Evolutionary conservation across 2,329 filamentous ascomycete genomes (phyloP), one percentile per base, ranked within the genome.

Genomic region (Cercospora janseana): DNA sequence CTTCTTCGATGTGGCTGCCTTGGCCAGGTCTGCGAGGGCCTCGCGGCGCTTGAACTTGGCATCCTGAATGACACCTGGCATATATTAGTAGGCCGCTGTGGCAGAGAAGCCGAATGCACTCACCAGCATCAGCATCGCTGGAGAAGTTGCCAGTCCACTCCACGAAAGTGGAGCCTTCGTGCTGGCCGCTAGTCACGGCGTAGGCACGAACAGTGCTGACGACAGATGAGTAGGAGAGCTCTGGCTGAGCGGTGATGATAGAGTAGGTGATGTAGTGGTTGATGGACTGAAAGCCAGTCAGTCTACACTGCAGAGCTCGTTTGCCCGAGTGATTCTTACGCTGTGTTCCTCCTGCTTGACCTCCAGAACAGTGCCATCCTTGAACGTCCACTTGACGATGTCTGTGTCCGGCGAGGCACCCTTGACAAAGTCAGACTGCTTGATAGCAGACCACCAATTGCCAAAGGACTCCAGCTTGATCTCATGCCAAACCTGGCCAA

Each of bases 301-400:
- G 32, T 38, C 12, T 20, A 43, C 21, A 23, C 9, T n/a, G 12
- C 40, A 26, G 20, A n/a, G 28, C 16, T 15, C 16, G 16, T 13
- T 40, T 2, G 15, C 7, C n/a, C 10, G 12, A 40, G 7, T 8
- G 6, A 40, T 4, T 27, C 78, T 53, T 70, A 85, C 82, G 58
- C 80, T 85, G 72, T 87, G 83, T 74, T 86, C 85, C 70, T 88
- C 85, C 73, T 85, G 82, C 80, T 87, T 87, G 59, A 88, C 81
- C 68, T 87, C 83, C 15, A 86, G 71, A 48, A 80, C 77, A 21
- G 79, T 81, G 42, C 82, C 83, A 62, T 88, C 85, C 67, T 82
- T 81, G 75, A 87, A 88, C 10, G 76, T 69, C 43, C 80, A 81
- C 73, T 84, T 83, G 68, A 83, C 80, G 60, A 73, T 76, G 67